Percentiles rank a stretch among this genome's conserved stretches.
phyloP scores from a whole-genome alignment of 1,284 basidiomycete species.

The Tilletia caries region DNA sequence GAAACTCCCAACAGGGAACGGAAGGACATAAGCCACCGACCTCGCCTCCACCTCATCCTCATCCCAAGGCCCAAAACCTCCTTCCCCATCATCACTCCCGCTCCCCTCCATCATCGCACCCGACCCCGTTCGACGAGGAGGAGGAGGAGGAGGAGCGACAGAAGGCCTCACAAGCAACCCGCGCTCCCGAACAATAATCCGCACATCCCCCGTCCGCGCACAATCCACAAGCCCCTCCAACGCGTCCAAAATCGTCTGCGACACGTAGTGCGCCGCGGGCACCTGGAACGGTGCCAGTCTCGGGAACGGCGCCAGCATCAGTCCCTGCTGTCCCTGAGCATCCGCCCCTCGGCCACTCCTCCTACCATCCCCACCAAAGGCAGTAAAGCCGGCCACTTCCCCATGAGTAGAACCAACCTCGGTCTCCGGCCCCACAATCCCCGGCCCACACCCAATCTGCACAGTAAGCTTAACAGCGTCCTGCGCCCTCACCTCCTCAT shows the following conservation, averaged over 20 bases:
- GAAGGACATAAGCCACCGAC: slow-evolving; percentile 21
- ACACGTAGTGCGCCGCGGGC: slow-evolving; percentile 33
- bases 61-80: not conserved
- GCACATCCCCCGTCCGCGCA: slow-evolving; percentile 45
- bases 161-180: slow-evolving; percentile 22
- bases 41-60: slow-evolving; percentile 17
- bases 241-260: slow-evolving; percentile 30
- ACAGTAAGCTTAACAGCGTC: slow-evolving; percentile 42
- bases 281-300: slow-evolving; percentile 30
- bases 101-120: not conserved
- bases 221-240: slow-evolving; percentile 43
- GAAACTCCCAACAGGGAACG: slow-evolving; percentile 17
- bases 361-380: not conserved
- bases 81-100: not conserved
- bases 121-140: too few relatives aligned
- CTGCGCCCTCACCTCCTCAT: not conserved
- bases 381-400: too few relatives aligned
- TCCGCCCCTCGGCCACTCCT: not conserved
- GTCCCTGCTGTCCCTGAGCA: not conserved
- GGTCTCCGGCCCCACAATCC: not conserved
- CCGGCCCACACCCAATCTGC: slow-evolving; percentile 35
- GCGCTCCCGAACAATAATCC: slow-evolving; percentile 45
- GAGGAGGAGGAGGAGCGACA: too few relatives aligned
- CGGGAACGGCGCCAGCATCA: not conserved
- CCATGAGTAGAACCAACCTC: too few relatives aligned